Base-by-base conservation (phyloP, 2,329 filamentous ascomycete genomes). In the Colletotrichum spaethianum region DNA sequence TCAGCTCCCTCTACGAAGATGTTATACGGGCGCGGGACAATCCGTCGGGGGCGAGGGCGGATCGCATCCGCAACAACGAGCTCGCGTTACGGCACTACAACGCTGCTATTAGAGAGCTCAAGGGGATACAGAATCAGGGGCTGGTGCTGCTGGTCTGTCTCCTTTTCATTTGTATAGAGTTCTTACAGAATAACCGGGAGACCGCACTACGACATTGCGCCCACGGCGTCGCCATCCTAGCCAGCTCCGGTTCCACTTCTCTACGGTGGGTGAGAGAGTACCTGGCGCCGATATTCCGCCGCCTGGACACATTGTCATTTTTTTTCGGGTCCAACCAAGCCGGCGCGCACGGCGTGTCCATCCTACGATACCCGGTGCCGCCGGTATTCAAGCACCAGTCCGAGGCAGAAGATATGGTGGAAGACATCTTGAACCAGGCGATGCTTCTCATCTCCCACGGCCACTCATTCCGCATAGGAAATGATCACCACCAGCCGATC, bases 81-180 rank as follows among this genome's bases (percentile, higher is more conserved):
- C 33, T 74, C 23, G 59, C 68, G 1, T 31, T 74, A 26, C 80
- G 80, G 62, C 75, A 80, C 1, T 75, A 76, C 52, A 76, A 79
- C 16, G 75, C 80, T 76, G 76, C 80, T 70, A 72, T 72, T 7
- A 63, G 56, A 4, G 36, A 72, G 26, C 38, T 74, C 14, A 77
- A 79, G 36, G 77, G 78, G 1, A 79, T 81, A 26, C 20, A 57
- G 36, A 63, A 67, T 46, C 48, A 63, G 71, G 33, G 75, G 74
- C 1, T 82, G 0, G 79, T 80, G 0, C 75, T 89, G 20, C 78
- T 87, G 4, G 84, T 84, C 5, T 88, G 86, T 72, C 77, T 88
- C 0, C 78, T 89, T 31, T 87, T 88, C 69, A 84, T 87, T 28
- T 87, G 86, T 72, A 84, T 89, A 62, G 88, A 89, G 75, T 86